Conservation (phyloP, 805 yeast species). For the Kluyveromyces lactis region DNA sequence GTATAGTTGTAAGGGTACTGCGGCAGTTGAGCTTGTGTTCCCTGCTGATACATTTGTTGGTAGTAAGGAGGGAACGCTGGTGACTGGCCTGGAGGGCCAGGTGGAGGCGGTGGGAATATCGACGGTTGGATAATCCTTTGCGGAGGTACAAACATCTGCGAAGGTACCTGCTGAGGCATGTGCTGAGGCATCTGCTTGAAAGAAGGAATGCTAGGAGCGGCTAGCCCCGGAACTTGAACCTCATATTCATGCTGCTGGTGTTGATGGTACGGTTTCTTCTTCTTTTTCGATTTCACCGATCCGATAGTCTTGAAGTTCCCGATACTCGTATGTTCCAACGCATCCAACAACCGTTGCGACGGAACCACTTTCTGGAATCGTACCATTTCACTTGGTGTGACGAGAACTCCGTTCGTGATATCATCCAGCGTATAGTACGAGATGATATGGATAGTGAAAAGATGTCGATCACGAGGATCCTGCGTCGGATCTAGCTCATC, state of each 20-base stretch:
- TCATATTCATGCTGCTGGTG: too few species aligned
- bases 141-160: conserved; percentile 31
- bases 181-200: too few species aligned
- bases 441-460: conserved; percentile 54
- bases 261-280: background rate
- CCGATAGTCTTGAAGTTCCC: conserved; percentile 34
- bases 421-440: conserved; percentile 75
- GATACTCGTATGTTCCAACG: conserved; percentile 48
- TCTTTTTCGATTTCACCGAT: background rate
- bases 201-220: too few species aligned
- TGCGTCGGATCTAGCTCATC: background rate
- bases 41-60: too few species aligned
- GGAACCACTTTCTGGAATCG: conserved; percentile 42
- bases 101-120: too few species aligned
- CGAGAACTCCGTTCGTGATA: conserved; percentile 48
- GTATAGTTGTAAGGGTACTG: too few species aligned
- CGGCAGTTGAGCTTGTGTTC: too few species aligned
- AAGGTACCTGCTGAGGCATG: conserved; percentile 15
- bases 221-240: too few species aligned
- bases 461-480: too few species aligned
- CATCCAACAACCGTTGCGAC: conserved; percentile 41
- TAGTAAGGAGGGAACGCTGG: too few species aligned
- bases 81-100: too few species aligned
- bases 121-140: too few species aligned
- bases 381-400: conserved; percentile 49